Evolutionary conservation across 768 basidiomycete species (phyloP), one percentile per base, ranked within the genome.

Genomic region (Pisolithus marmoratus): DNA sequence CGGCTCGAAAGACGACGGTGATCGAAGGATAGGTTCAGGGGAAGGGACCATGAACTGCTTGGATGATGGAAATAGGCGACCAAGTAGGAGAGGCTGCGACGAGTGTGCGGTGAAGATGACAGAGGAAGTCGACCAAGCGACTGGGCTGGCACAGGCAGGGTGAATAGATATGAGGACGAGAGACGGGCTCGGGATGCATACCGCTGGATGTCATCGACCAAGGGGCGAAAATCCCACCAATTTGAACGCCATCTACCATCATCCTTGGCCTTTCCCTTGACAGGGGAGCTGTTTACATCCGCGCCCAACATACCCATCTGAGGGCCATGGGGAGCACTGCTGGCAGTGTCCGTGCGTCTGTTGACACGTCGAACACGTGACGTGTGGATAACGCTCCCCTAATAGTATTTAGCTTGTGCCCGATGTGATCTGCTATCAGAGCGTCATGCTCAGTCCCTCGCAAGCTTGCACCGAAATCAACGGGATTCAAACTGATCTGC

Each of bases 141-240:
- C 60, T 2, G 87, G 85, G 56, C 89, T 90, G 58, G 1, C 38
- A 51, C 27, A 14, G n/a, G 12, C 19, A 6, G 24, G 11, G 9
- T 29, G 15, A 34, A 26, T 19, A 5, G 6, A 29, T 23, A 26
- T 27, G 15, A 27, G 14, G 22, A 36, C 4, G 11, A 19, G 31
- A 20, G 20, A 41, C 40, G 23, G 3, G 22, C 23, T 45, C 20
- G 23, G 31, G 1, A 19, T 23, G 37, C 70, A 45, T 55, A 83
- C 87, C 79, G 75, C 55, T 72, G 70, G 3, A 78, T 70, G 34
- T 76, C 72, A 60, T 87, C 86, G 5, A 76, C 67, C 38, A 87
- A 70, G 24, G 84, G 79, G 53, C 78, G 72, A 38, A 84, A 74
- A 55, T 90, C 84, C 85, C 85, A 90, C 87, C 87, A 89, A 26